Evolutionary conservation across 257 asterid genomes (phyloP), one percentile per base, ranked within the genome.

Genomic region (Nicotiana paniculata): DNA sequence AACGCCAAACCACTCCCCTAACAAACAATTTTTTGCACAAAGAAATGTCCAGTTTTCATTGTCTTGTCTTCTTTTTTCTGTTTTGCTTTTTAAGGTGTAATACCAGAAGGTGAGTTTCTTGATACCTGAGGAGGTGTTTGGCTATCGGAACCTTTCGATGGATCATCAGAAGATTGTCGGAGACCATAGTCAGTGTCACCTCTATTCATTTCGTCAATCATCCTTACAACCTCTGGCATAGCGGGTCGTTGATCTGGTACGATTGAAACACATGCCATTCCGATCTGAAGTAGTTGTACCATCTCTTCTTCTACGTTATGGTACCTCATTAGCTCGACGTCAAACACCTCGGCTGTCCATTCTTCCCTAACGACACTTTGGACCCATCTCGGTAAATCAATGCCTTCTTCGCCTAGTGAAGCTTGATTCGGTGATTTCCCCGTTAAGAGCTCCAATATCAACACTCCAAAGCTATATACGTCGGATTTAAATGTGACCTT

Each of bases 341-440:
- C 99, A 9, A 96, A 96, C 61, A 96, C 99, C 86, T 96, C 99
- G 0, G 99, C 99, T 0, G 99, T 96, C 99, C 99, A 96, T 78
- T 96, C 99, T 85, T 96, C 99, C 82, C 99, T 82, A 6, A 93
- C 98, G 0, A 96, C 99, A 62, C 99, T 96, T 63, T 93, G 98
- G 35, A 96, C 99, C 99, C 99, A 96, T 81, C 99, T 88, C 4
- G 99, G 98, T 70, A 96, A 78, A 85, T 96, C 99, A 43, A 96
- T 93, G 64, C 99, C 98, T 82, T 96, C 99, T 68, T 94, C 99
- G 0, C 98, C 99, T 54, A 96, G 74, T 1, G 99, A 96, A 53
- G 98, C 94, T 84, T 96, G 99, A 53, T 96, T 93, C 11, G 99
- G 99, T 17, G 99, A 90, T 86, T 96, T 96, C 6, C 99, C 99